These are phyloP conservation scores for Sporothrix curviconia DNA, from an alignment of 2,329 filamentous ascomycete species.

Conservation along the genomic window DNA sequence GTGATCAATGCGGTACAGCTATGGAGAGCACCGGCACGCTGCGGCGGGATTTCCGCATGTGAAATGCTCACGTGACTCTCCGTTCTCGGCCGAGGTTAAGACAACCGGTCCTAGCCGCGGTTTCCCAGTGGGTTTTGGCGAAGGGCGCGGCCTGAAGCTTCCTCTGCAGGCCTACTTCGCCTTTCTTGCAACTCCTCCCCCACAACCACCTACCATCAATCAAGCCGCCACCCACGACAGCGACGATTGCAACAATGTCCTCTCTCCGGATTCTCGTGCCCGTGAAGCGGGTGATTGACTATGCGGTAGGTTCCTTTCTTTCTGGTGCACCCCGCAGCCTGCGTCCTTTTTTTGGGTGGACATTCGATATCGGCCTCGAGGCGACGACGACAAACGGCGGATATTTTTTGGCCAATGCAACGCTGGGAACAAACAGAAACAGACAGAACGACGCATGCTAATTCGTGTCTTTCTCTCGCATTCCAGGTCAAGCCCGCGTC, in stretches of 20 bases:
- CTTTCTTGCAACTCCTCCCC: neutral
- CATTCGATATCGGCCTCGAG: neutral
- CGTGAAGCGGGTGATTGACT: conserved; percentile 80
- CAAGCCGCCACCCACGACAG: neutral
- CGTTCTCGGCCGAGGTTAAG: conserved; percentile 19
- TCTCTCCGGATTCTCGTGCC: conserved; percentile 70
- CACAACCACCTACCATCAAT: neutral
- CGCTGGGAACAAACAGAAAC: too few species aligned
- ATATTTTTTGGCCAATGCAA: too few species aligned
- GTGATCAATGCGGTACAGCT: too few species aligned
- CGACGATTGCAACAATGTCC: conserved; percentile 45
- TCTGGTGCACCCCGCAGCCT: neutral
- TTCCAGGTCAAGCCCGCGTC: conserved; percentile 62
- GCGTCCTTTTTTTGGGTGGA: too few species aligned
- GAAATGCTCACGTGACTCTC: conserved; percentile 15
- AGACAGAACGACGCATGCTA: too few species aligned
- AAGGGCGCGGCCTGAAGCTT: conserved; percentile 9
- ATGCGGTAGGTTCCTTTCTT: conserved; percentile 62
- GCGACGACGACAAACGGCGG: too few species aligned
- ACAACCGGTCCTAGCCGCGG: conserved; percentile 20
- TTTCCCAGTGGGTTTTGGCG: neutral
- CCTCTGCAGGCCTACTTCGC: neutral
- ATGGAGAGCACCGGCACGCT: too few species aligned
- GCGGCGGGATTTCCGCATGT: neutral
- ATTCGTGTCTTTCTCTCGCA: neutral